Evolutionary conservation across 352 stramenopile species (phyloP).

Genomic region (Phytophthora pisi): DNA sequence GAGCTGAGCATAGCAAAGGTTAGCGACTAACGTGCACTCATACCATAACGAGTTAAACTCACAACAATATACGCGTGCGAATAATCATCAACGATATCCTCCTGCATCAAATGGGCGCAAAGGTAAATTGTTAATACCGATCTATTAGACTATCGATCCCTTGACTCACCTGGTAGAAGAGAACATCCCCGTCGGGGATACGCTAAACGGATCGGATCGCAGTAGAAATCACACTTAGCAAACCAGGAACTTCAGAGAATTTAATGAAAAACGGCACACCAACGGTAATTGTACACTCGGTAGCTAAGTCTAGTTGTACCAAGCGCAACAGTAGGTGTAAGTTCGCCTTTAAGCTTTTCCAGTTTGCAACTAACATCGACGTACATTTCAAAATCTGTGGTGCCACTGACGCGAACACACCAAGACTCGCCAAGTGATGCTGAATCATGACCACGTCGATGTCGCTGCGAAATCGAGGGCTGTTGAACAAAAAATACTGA

Average conservation of each 20-base stretch:
- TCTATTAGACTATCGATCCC: neutral
- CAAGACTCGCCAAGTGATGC: slow-evolving; percentile 51
- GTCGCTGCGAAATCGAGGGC: slow-evolving; percentile 59
- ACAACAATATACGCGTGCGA: slow-evolving; percentile 58
- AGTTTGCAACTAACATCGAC: neutral
- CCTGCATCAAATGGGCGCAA: slow-evolving; percentile 28
- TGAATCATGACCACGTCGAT: slow-evolving; percentile 60
- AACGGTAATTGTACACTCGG: slow-evolving; percentile 58
- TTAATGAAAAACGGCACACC: neutral
- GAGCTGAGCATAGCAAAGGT: slow-evolving; percentile 35
- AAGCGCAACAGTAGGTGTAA: neutral
- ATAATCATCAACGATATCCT: slow-evolving; percentile 47
- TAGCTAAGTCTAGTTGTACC: slow-evolving; percentile 51
- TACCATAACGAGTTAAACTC: slow-evolving; percentile 3
- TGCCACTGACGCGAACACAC: slow-evolving; percentile 45
- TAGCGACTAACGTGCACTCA: neutral
- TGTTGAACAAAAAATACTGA: slow-evolving; percentile 10
- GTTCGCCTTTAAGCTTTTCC: neutral
- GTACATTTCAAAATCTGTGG: slow-evolving; percentile 63
- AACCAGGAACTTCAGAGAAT: neutral
- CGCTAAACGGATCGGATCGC: slow-evolving; percentile 28
- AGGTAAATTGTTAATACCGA: neutral
- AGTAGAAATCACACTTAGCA: neutral
- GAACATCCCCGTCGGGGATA: slow-evolving; percentile 65
- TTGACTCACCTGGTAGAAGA: slow-evolving; percentile 60